Percentiles rank a stretch among this genome's conserved stretches.
Evolutionary conservation across 2,329 filamentous ascomycete species (phyloP).

Genomic region (Esteya vermicola): DNA sequence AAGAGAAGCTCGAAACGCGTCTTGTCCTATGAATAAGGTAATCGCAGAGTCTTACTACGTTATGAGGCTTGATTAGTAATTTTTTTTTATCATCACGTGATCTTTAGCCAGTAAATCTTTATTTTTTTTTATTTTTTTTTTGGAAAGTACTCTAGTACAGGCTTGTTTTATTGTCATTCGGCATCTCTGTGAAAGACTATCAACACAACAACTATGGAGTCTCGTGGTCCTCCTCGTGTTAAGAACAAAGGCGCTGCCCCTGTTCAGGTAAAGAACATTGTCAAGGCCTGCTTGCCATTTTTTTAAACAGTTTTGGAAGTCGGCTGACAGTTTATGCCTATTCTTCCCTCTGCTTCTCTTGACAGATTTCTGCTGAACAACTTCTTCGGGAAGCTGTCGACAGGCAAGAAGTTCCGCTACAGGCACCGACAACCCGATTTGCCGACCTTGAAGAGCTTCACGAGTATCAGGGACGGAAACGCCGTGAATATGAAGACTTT

Average conservation of each 20-base stretch:
- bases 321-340: background rate
- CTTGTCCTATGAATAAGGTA: too few species aligned
- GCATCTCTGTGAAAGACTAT: too few species aligned
- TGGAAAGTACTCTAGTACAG: too few species aligned
- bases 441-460: constrained; percentile 95
- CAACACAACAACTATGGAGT: constrained; percentile 51
- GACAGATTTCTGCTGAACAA: constrained; percentile 89
- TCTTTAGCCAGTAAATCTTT: too few species aligned
- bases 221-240: constrained; percentile 84
- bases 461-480: constrained; percentile 90
- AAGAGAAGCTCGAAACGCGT: too few species aligned
- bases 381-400: constrained; percentile 94
- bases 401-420: constrained; percentile 74
- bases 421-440: constrained; percentile 88
- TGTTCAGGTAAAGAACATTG: constrained; percentile 23
- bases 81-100: too few species aligned
- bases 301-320: background rate
- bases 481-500: constrained; percentile 97
- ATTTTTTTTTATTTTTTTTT: too few species aligned
- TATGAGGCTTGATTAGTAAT: too few species aligned
- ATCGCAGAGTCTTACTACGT: too few species aligned
- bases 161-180: too few species aligned
- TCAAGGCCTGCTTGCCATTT: too few species aligned
- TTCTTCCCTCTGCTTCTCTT: constrained; percentile 16
- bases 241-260: constrained; percentile 97